Evolutionary conservation across 2,329 filamentous ascomycete genomes (phyloP).

Genomic region (Diplodia intermedia): DNA sequence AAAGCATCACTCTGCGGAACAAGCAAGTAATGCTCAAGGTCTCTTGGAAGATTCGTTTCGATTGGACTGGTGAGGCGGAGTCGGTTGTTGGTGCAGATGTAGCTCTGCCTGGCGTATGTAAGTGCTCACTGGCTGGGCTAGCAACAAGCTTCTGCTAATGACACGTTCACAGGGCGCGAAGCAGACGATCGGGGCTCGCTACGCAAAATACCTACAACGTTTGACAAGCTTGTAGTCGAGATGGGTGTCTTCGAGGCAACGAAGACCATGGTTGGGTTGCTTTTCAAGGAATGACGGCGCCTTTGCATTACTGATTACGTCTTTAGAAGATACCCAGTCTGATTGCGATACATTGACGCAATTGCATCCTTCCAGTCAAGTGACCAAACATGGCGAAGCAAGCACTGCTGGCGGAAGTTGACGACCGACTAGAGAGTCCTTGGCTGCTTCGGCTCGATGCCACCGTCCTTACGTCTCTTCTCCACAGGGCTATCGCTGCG

Average conservation of each 20-base stretch:
- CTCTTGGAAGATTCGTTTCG: slow-evolving; percentile 69
- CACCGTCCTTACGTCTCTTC: neutral
- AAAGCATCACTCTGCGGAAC: slow-evolving; percentile 43
- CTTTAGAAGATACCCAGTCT: neutral
- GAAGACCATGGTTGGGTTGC: slow-evolving; percentile 65
- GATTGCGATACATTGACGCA: neutral
- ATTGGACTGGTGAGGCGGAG: slow-evolving; percentile 75
- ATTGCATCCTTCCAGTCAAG: neutral
- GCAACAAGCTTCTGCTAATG: slow-evolving; percentile 8
- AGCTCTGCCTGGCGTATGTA: slow-evolving; percentile 68
- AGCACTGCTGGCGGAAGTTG: too few species aligned
- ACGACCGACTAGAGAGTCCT: neutral
- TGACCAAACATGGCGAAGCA: neutral
- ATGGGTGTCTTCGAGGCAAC: slow-evolving; percentile 65
- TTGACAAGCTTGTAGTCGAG: slow-evolving; percentile 64
- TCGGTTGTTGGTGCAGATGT: slow-evolving; percentile 63
- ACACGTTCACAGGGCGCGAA: slow-evolving; percentile 56
- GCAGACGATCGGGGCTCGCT: slow-evolving; percentile 64
- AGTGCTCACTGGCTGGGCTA: slow-evolving; percentile 50
- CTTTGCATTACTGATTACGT: neutral
- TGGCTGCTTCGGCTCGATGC: neutral
- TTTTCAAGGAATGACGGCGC: slow-evolving; percentile 47
- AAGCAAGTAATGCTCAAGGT: slow-evolving; percentile 58
- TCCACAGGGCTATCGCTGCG: neutral
- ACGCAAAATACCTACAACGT: slow-evolving; percentile 65